Percentiles rank a stretch among this genome's conserved stretches.
Evolutionary conservation across 164 flowering plant species (phyloP).

Genomic region (Aristolochia californica): DNA sequence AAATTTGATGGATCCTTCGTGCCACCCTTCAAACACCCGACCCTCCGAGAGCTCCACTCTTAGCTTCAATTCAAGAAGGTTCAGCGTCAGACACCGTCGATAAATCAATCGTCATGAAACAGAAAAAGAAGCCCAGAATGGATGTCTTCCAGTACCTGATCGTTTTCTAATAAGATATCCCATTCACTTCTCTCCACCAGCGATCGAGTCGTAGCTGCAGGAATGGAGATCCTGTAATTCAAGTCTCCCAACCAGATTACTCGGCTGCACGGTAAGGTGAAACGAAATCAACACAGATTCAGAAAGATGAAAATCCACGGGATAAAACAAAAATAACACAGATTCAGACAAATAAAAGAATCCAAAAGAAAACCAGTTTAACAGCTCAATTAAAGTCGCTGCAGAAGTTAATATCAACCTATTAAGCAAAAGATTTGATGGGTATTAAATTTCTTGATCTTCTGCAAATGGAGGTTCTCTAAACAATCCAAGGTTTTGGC

Average conservation of each 20-base stretch:
- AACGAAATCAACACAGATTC: too few relatives aligned
- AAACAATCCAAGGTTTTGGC: too few relatives aligned
- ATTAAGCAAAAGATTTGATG: too few relatives aligned
- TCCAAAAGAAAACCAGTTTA: too few relatives aligned
- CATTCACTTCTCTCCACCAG: constrained; percentile 19
- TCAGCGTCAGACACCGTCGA: background rate
- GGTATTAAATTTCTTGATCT: too few relatives aligned
- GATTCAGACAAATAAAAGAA: background rate
- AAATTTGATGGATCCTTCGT: constrained; percentile 59
- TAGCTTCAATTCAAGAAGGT: constrained; percentile 29
- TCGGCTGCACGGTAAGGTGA: constrained; percentile 16
- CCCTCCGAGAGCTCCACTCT: constrained; percentile 21
- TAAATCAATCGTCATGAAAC: too few relatives aligned
- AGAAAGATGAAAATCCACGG: background rate
- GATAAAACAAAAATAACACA: background rate
- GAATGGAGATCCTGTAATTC: constrained; percentile 27
- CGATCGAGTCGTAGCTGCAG: constrained; percentile 18
- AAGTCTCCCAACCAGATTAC: constrained; percentile 30
- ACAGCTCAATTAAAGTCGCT: too few relatives aligned
- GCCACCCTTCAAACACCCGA: constrained; percentile 70
- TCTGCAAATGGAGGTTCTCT: too few relatives aligned
- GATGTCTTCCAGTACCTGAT: constrained; percentile 17
- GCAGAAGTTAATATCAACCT: too few relatives aligned
- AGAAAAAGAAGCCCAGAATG: background rate
- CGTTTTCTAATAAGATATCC: constrained; percentile 18